phyloP scores from a whole-genome alignment of 495 filamentous ascomycete genomes.

The Geoglossum glabrum region DNA sequence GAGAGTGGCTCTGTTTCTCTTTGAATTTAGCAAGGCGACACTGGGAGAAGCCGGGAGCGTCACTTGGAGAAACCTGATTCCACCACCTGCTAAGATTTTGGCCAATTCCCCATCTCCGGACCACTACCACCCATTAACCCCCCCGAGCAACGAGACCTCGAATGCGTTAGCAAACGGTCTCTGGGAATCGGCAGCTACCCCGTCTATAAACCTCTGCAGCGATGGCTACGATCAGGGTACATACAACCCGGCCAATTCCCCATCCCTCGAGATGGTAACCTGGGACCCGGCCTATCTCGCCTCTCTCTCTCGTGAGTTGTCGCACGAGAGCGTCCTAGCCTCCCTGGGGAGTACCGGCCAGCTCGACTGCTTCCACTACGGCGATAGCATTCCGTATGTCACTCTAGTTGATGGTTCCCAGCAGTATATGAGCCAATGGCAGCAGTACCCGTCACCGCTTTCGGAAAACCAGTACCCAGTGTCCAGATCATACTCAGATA shows the following conservation, averaged over 20 bases:
- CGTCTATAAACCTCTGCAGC: not conserved
- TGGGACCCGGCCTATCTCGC: not conserved
- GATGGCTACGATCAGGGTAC: not conserved
- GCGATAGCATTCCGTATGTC: not conserved
- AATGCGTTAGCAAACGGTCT: not conserved
- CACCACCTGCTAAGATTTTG: conserved; percentile 17
- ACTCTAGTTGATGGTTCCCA: not conserved
- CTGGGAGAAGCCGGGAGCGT: conserved; percentile 27
- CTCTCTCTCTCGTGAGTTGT: not conserved
- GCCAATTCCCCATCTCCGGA: not conserved
- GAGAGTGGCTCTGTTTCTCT: conserved; percentile 30
- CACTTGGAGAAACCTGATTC: conserved; percentile 30
- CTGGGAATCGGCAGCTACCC: not conserved
- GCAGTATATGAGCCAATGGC: not conserved
- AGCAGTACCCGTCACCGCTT: not conserved
- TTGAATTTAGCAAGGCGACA: conserved; percentile 31
- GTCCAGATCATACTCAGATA: not conserved
- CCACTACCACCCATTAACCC: not conserved
- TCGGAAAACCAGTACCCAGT: not conserved
- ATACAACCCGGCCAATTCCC: not conserved
- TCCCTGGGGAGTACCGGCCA: not conserved
- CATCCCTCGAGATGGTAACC: not conserved
- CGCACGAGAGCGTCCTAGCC: not conserved
- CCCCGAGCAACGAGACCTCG: not conserved
- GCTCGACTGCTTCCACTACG: not conserved